Evolutionary conservation across 2,329 filamentous ascomycete species (phyloP).

Genomic region (Sphaerostilbella broomeana): DNA sequence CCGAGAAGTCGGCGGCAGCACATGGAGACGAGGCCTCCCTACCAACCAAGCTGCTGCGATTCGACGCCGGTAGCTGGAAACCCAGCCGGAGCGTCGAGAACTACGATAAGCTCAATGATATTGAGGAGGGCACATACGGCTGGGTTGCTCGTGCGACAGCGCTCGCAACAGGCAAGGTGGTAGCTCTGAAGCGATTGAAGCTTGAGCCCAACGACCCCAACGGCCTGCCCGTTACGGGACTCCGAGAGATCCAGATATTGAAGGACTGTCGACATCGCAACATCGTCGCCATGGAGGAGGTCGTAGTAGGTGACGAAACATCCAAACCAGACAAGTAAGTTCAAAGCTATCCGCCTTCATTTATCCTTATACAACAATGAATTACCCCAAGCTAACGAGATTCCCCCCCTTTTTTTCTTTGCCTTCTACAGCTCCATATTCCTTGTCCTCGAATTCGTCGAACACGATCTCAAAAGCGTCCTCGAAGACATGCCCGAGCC

Average conservation of each 20-base stretch:
- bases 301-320: constrained; percentile 66
- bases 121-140: constrained; percentile 95
- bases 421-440: constrained; percentile 57
- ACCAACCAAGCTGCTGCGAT: constrained; percentile 58
- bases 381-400: too few species aligned
- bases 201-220: constrained; percentile 66
- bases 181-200: constrained; percentile 91
- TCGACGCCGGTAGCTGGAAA: constrained; percentile 62
- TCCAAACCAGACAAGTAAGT: constrained; percentile 47
- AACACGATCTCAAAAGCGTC: constrained; percentile 91
- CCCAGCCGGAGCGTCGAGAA: constrained; percentile 71
- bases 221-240: constrained; percentile 83
- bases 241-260: constrained; percentile 90
- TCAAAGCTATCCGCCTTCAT: background rate
- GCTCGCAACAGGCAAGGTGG: constrained; percentile 65
- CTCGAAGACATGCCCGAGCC: constrained; percentile 92
- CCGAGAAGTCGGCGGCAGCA: constrained; percentile 29
- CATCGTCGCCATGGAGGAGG: constrained; percentile 73
- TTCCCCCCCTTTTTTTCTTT: constrained; percentile 21
- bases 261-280: constrained; percentile 74
- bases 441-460: constrained; percentile 93
- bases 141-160: constrained; percentile 84
- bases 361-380: too few species aligned
- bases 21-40: constrained; percentile 15
- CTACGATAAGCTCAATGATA: constrained; percentile 90